Conservation (phyloP, 2,329 filamentous ascomycete species). For the Chaetomiaceae sp. region DNA sequence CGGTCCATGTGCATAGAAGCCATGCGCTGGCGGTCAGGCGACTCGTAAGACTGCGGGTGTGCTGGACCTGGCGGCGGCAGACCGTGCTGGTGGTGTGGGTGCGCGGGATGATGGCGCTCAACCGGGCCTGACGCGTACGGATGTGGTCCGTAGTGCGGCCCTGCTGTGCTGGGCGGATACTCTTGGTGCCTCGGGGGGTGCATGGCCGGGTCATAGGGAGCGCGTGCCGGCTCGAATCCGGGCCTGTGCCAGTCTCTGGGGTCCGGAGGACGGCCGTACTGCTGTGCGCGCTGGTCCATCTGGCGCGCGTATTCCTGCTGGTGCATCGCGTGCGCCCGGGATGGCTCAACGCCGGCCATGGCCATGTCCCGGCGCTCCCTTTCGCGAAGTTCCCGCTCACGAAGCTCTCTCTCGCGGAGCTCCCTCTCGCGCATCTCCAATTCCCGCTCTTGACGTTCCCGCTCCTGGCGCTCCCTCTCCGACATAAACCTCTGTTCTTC, state of each 20-base stretch:
- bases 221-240: constrained; percentile 40
- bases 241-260: constrained; percentile 40
- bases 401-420: constrained; percentile 35
- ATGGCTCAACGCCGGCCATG: constrained; percentile 46
- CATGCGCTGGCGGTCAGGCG: constrained; percentile 47
- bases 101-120: constrained; percentile 38
- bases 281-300: constrained; percentile 29
- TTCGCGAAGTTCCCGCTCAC: constrained; percentile 36
- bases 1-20: constrained; percentile 35
- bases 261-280: constrained; percentile 43
- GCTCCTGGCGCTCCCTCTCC: constrained; percentile 40
- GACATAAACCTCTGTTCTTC: constrained; percentile 51
- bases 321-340: constrained; percentile 41
- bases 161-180: constrained; percentile 43
- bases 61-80: constrained; percentile 30
- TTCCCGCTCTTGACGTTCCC: constrained; percentile 38
- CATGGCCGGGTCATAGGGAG: constrained; percentile 41
- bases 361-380: constrained; percentile 39
- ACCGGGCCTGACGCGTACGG: constrained; percentile 32
- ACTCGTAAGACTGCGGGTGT: constrained; percentile 42
- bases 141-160: constrained; percentile 37
- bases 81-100: constrained; percentile 33
- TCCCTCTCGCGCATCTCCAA: constrained; percentile 42
- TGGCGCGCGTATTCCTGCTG: constrained; percentile 44
- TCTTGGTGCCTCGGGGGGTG: constrained; percentile 45